A percentile compares a stretch with the other conserved stretches of the same genome.
phyloP scores from a whole-genome alignment of 345 rosid species.

The Arabidopsis suecica region DNA sequence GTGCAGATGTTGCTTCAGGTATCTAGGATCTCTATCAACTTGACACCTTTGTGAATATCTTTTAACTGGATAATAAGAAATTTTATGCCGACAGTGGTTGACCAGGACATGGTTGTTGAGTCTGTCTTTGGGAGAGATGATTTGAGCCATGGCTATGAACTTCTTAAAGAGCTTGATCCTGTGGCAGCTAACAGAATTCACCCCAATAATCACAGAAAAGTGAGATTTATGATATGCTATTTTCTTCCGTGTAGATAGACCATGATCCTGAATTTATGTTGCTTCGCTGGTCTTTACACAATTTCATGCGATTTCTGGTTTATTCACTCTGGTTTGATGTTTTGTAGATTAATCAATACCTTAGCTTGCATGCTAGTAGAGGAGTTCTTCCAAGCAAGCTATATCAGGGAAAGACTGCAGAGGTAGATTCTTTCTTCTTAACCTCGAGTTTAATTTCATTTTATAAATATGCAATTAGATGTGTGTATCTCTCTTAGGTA shows the following conservation, averaged over 20 bases:
- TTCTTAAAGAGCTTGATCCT: constrained; percentile 82
- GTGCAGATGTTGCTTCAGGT: constrained; percentile 54
- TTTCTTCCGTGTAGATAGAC: neutral
- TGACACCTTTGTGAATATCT: neutral
- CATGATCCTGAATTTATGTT: neutral
- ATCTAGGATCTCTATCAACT: constrained; percentile 27
- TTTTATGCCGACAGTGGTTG: constrained; percentile 44
- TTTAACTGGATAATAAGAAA: neutral
- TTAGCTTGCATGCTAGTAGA: constrained; percentile 66
- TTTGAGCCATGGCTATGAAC: constrained; percentile 55
- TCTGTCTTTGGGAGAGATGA: constrained; percentile 43
- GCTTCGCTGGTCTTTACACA: neutral
- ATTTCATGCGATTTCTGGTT: neutral
- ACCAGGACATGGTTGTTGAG: constrained; percentile 44
- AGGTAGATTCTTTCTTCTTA: constrained; percentile 62
- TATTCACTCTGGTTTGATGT: constrained; percentile 23
- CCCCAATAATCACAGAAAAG: constrained; percentile 90
- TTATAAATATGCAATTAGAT: neutral
- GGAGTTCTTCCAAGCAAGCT: constrained; percentile 79
- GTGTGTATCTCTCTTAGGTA: neutral
- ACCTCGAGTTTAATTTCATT: neutral
- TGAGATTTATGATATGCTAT: constrained; percentile 32
- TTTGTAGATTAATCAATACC: constrained; percentile 78
- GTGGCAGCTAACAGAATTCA: constrained; percentile 89
- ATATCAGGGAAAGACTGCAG: constrained; percentile 65